Conservation (phyloP, 129 eudicot species). For the Sambucus nigra region DNA sequence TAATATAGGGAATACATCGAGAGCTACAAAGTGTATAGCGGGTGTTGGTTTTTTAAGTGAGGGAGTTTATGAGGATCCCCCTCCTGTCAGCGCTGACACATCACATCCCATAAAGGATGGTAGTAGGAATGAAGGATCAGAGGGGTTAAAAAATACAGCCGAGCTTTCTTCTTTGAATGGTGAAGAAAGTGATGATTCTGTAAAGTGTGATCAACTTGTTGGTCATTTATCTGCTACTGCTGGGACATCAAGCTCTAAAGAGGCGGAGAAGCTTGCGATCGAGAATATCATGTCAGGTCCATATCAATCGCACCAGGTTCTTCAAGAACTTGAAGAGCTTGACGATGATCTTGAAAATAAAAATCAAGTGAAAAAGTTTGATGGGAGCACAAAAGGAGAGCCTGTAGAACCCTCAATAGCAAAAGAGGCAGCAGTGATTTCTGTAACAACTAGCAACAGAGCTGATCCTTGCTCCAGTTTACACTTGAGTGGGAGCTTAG, state of each 20-base stretch:
- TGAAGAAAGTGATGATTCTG: slow-evolving; percentile 16
- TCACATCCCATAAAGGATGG: slow-evolving; percentile 11
- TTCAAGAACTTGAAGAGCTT: slow-evolving; percentile 40
- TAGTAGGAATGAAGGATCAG: slow-evolving; percentile 15
- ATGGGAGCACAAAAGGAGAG: slow-evolving; percentile 11
- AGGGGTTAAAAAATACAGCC: slow-evolving; percentile 8
- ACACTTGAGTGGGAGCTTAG: slow-evolving; percentile 42
- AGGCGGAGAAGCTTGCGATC: slow-evolving; percentile 38
- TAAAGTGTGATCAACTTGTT: background rate
- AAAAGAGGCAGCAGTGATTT: slow-evolving; percentile 19
- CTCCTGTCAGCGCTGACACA: slow-evolving; percentile 11
- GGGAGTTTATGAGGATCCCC: slow-evolving; percentile 14
- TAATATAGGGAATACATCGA: slow-evolving; percentile 14
- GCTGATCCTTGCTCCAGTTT: slow-evolving; percentile 20
- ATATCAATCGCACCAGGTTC: slow-evolving; percentile 26
- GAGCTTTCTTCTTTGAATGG: slow-evolving; percentile 8
- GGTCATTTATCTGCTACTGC: slow-evolving; percentile 1
- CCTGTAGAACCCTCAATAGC: slow-evolving; percentile 17
- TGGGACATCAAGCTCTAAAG: slow-evolving; percentile 25
- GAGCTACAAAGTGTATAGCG: slow-evolving; percentile 9
- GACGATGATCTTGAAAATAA: slow-evolving; percentile 25
- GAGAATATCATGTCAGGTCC: slow-evolving; percentile 39
- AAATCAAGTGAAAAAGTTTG: slow-evolving; percentile 15
- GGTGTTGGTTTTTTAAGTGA: slow-evolving; percentile 14
- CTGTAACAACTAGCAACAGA: slow-evolving; percentile 14